These are phyloP conservation scores for Hyphodiscus hymeniophilus DNA, from an alignment of 495 filamentous ascomycete species.

Conservation along the genomic window DNA sequence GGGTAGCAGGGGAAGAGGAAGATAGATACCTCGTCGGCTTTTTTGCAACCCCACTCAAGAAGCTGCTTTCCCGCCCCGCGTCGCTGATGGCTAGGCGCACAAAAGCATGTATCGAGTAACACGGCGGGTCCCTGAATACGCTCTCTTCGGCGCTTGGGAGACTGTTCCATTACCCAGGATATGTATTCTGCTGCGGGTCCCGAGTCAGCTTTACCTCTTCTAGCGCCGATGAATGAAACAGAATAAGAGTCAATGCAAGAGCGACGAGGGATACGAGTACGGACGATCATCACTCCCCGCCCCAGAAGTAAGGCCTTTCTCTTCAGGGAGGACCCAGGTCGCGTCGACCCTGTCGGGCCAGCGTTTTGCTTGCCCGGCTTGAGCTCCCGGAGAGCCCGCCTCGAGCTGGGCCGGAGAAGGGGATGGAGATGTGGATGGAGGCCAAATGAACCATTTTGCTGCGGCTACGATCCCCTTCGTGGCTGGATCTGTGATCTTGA, in stretches of 20 bases:
- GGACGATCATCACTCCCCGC: neutral
- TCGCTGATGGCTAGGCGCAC: conserved; percentile 21
- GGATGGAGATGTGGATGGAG: no score
- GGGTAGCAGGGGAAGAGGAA: no score
- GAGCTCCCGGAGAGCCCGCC: neutral
- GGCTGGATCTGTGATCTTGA: no score
- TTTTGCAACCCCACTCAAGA: conserved; percentile 35
- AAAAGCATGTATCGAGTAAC: conserved; percentile 1
- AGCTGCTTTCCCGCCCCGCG: conserved; percentile 31
- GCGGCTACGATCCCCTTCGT: neutral
- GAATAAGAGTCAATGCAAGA: no score
- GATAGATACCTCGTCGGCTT: neutral
- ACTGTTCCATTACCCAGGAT: neutral
- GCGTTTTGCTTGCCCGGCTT: neutral
- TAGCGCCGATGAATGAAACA: no score
- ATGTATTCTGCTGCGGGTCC: no score
- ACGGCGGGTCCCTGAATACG: neutral
- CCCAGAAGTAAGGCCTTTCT: neutral
- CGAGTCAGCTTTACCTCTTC: no score
- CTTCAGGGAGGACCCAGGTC: neutral
- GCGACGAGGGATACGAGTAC: no score
- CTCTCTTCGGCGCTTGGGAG: neutral
- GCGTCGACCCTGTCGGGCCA: neutral
- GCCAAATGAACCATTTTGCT: neutral
- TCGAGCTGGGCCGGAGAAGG: no score